phyloP scores from a whole-genome alignment of 495 filamentous ascomycete genomes.

The Pseudotulostoma volvatum region DNA sequence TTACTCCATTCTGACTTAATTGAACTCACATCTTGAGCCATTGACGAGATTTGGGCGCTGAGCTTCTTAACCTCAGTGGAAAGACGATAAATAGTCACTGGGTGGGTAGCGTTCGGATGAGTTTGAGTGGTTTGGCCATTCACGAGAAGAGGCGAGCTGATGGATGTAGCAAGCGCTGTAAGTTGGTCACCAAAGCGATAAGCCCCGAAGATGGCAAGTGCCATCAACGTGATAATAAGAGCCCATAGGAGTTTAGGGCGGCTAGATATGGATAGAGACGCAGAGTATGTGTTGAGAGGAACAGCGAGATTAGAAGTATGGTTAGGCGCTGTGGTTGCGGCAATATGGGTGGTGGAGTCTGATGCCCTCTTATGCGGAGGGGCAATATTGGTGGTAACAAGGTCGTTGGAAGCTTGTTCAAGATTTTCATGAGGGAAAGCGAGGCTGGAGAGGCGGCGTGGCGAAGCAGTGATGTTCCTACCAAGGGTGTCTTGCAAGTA shows the following conservation, averaged over 20 bases:
- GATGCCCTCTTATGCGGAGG: too few species aligned
- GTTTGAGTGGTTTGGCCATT: not conserved
- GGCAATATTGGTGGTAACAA: too few species aligned
- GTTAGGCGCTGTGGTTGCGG: too few species aligned
- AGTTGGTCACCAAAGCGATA: not conserved
- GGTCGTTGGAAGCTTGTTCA: too few species aligned
- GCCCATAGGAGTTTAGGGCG: too few species aligned
- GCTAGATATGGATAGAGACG: too few species aligned
- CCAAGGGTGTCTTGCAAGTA: constrained; percentile 14
- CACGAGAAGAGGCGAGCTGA: not conserved
- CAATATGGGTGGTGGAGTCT: too few species aligned
- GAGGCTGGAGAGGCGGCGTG: constrained; percentile 26
- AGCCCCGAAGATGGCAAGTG: not conserved
- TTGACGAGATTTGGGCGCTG: constrained; percentile 18
- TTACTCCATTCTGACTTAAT: constrained; percentile 10
- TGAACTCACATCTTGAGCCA: constrained; percentile 19
- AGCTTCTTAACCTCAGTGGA: constrained; percentile 18
- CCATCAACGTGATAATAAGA: too few species aligned
- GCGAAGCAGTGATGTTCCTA: constrained; percentile 23
- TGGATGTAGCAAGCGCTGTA: not conserved
- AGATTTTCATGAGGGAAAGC: too few species aligned
- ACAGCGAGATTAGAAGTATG: too few species aligned
- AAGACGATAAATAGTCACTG: constrained; percentile 15
- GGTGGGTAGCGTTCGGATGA: constrained; percentile 9
- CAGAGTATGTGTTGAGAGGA: too few species aligned